Conservation (phyloP, 768 basidiomycete genomes). For the Coprinellus micaceus region DNA sequence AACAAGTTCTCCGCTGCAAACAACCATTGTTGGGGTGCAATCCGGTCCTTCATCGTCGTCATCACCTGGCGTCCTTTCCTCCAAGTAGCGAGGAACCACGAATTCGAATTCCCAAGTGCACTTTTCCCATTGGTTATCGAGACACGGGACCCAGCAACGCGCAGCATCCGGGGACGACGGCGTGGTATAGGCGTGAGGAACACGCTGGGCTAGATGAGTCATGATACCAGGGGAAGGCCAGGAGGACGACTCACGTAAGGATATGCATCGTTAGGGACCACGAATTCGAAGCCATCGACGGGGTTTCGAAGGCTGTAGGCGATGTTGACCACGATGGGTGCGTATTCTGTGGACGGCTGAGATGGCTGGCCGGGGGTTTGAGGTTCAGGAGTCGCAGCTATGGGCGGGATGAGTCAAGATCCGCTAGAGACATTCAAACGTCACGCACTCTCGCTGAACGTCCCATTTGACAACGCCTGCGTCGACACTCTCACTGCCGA, state of each 20-base stretch:
- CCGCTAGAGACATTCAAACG: not conserved
- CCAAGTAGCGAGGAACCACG: conserved; percentile 81
- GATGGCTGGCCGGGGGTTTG: conserved; percentile 53
- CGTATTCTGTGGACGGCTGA: conserved; percentile 55
- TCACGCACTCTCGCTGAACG: conserved; percentile 57
- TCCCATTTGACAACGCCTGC: conserved; percentile 36
- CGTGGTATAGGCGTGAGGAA: conserved; percentile 90
- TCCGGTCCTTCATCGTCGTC: conserved; percentile 53
- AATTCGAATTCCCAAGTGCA: conserved; percentile 99
- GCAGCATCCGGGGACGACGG: conserved; percentile 86
- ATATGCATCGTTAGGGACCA: conserved; percentile 75
- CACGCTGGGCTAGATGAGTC: conserved; percentile 51
- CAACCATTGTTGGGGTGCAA: conserved; percentile 75
- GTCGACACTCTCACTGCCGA: conserved; percentile 62
- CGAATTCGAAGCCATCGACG: conserved; percentile 81
- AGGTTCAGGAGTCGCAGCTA: conserved; percentile 81
- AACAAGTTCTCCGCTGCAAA: conserved; percentile 91
- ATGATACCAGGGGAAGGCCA: not conserved
- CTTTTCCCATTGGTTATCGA: conserved; percentile 92
- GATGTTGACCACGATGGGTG: conserved; percentile 72
- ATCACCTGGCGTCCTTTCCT: conserved; percentile 48
- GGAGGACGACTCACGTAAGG: conserved; percentile 63
- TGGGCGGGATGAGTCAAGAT: conserved; percentile 1
- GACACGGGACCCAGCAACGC: conserved; percentile 98
- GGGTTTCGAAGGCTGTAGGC: conserved; percentile 81